Base-by-base conservation (phyloP, 1,284 basidiomycete species). In the Bondarzewia mesenterica region DNA sequence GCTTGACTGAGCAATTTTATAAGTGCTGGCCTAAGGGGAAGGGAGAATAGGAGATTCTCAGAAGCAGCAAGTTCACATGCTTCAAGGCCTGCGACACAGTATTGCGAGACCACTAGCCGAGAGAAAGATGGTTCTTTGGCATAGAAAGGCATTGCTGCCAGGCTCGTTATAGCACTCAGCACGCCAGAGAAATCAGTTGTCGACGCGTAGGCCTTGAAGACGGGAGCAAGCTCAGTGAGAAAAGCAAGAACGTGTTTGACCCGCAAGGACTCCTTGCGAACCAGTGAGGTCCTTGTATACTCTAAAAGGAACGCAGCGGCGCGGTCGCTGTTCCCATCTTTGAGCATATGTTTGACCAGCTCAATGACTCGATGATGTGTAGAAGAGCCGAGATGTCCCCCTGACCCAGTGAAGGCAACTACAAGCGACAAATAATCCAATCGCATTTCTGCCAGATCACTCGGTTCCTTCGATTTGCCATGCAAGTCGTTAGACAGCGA, bases 391-490 rank as follows among this genome's bases (percentile, higher is more conserved):
- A 86, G 58, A 16, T 70, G 64, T 0, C 85, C 85, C 2, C 85
- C 86, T 6, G 72, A 68, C 23, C 63, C 62, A 4, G 75, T 73
- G 57, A 78, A 85, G 0, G 71, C 69, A 29, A 74, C 66, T 3
- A 88, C 73, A 8, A 88, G 66, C 1, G 66, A 64, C 1, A 90
- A 66, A 59, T 82, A 89, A 53, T 88, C 85, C 25, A 78, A 58
- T 20, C 80, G 71, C 72, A 89, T 85, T 2, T 64, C 62, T 8
- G 65, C 62, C 27, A 78, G 65, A 60, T 88, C 78, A 52, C 77
- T 77, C 2, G 75, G 67, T 4, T 67, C 55, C 52, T 72, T 71
- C n/a, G 67, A 64, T 57, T 69, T 67, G 59, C 71, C 64, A 46
- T 70, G 57, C 45, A 66, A 55, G 54, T 70, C 59, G 51, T 67